A percentile compares a stretch with the other conserved stretches of the same genome.
Conservation (phyloP, 2,329 filamentous ascomycete species). For the Epichloe elymi region DNA sequence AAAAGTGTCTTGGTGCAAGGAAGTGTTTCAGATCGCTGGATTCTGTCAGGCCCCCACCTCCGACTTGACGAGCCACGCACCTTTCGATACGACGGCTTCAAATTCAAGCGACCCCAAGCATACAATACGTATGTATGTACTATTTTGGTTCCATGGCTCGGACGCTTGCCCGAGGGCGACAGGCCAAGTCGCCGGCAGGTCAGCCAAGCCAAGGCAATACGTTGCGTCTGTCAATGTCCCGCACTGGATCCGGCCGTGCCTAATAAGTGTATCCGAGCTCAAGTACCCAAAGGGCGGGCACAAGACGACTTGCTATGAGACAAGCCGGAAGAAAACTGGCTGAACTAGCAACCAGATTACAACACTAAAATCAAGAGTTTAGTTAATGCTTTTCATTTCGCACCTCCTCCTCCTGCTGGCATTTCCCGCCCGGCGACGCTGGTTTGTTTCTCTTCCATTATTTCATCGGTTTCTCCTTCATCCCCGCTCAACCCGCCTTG, state of each 20-base stretch:
- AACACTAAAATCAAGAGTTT: background rate
- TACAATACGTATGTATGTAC: too few species aligned
- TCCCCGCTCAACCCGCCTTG: background rate
- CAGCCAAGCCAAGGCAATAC: too few species aligned
- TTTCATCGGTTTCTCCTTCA: background rate
- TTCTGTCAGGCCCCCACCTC: background rate
- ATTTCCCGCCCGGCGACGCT: too few species aligned
- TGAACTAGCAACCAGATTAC: background rate
- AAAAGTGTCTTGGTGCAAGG: constrained; percentile 5
- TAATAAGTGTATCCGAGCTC: background rate
- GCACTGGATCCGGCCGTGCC: too few species aligned
- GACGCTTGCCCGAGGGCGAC: background rate
- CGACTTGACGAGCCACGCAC: background rate
- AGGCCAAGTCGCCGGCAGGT: too few species aligned
- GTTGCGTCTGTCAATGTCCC: too few species aligned
- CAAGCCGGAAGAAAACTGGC: background rate
- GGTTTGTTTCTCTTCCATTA: too few species aligned
- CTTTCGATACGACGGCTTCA: too few species aligned
- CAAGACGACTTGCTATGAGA: background rate
- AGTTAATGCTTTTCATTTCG: background rate
- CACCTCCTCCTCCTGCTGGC: background rate
- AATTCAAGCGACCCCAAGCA: too few species aligned
- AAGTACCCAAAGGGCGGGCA: background rate
- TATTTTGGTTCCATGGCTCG: background rate
- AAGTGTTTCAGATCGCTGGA: constrained; percentile 11